Evolutionary conservation across 1,284 basidiomycete species (phyloP), one percentile per base, ranked within the genome.

Genomic region (Heterobasidion annosum): DNA sequence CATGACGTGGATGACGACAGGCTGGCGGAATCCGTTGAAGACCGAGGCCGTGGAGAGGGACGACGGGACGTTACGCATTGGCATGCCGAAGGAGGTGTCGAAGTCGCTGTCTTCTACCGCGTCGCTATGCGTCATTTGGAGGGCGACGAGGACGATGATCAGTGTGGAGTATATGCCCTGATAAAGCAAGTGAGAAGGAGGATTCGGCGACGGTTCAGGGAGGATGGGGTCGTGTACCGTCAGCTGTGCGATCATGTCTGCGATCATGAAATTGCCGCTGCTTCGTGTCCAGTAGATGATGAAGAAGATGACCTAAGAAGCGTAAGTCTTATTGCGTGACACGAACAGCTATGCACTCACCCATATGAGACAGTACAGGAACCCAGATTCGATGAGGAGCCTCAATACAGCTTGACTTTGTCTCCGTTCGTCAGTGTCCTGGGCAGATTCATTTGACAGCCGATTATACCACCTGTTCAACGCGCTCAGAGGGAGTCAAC

Each of bases 141-240:
- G 43, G 13, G 51, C 51, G 16, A 52, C 51, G 33, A 52, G 51
- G 13, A 34, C n/a, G 43, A 52, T 46, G 16, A 52, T 52, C 25
- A 52, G 44, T 15, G 51, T 46, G 40, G 51, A 45, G 44, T 52
- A 52, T 18, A 52, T 52, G 25, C 51, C 51, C 51, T 52, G 33
- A 25, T 4, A 25, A 5, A 10, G 45, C 25, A 47, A 25, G 25
- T 25, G 25, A 25, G 25, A 25, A 25, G 25, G 25, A 25, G 25
- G 5, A 25, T 25, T 25, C 25, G 25, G 5, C 25, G 25, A 32
- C 15, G 16, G 40, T 35, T 15, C n/a, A 18, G 40, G 35, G 18
- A 42, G 34, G 50, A 34, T 8, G 34, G 25, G 25, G 25, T 25
- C 25, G 25, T 43, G 13, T 18, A 52, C 51, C 51, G 51, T 52